Conservation (phyloP, 257 asterid species). For the Fraxinus anomala region DNA sequence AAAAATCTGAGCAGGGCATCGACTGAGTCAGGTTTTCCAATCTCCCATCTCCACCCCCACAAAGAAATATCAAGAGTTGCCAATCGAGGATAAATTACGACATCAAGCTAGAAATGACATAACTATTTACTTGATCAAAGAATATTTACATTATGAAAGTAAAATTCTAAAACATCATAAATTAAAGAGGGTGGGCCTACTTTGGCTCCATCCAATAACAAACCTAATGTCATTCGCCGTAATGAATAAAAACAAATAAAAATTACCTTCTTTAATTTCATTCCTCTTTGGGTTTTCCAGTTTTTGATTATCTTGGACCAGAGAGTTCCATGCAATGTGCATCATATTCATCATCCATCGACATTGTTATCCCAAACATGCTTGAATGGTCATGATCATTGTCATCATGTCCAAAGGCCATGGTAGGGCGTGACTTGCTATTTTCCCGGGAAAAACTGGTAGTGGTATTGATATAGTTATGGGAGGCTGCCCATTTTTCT, state of each 20-base stretch:
- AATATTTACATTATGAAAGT: constrained; percentile 32
- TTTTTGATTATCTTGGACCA: constrained; percentile 69
- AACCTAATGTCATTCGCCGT: constrained; percentile 17
- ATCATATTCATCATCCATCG: constrained; percentile 82
- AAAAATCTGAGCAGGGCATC: background rate
- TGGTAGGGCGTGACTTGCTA: constrained; percentile 28
- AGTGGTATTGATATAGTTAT: constrained; percentile 36
- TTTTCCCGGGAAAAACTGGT: constrained; percentile 36
- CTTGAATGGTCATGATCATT: constrained; percentile 52
- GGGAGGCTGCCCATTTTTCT: constrained; percentile 92
- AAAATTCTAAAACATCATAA: constrained; percentile 11
- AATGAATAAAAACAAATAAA: constrained; percentile 26
- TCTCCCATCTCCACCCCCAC: background rate
- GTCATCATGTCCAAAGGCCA: constrained; percentile 40
- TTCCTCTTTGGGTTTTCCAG: constrained; percentile 6
- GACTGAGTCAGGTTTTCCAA: background rate
- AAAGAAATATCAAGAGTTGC: background rate
- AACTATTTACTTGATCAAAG: background rate
- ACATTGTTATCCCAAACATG: constrained; percentile 61
- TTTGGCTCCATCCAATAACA: constrained; percentile 19
- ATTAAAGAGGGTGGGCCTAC: constrained; percentile 11
- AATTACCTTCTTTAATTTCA: constrained; percentile 19
- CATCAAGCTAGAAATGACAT: background rate
- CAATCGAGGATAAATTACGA: background rate
- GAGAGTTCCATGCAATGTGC: constrained; percentile 95